Conservation (phyloP, 257 asterid genomes). For the Thymus quinquecostatus region DNA sequence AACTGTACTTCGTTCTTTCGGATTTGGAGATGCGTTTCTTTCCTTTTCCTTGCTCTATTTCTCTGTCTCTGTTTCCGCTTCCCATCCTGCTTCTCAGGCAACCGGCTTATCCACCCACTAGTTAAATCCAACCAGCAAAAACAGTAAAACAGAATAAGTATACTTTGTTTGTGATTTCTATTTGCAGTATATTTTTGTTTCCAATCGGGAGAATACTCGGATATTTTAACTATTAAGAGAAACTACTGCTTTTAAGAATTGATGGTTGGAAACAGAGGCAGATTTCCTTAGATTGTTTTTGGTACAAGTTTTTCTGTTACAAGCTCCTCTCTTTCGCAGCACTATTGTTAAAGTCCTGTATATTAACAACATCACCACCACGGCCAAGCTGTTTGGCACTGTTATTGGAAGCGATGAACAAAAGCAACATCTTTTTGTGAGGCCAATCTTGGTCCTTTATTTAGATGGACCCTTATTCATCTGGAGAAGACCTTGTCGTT, state of each 20-base stretch:
- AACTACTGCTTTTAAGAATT: slow-evolving; percentile 30
- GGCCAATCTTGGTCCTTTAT: slow-evolving; percentile 46
- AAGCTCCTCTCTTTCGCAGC: slow-evolving; percentile 65
- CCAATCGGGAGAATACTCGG: neutral
- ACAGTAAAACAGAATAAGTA: neutral
- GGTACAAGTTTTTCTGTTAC: slow-evolving; percentile 57
- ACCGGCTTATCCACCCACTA: slow-evolving; percentile 16
- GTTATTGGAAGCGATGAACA: slow-evolving; percentile 48
- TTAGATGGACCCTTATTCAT: slow-evolving; percentile 81
- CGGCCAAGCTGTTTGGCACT: slow-evolving; percentile 50
- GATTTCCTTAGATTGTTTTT: slow-evolving; percentile 41
- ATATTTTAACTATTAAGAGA: slow-evolving; percentile 1
- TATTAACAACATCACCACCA: slow-evolving; percentile 35
- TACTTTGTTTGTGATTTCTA: neutral
- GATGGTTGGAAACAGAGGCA: slow-evolving; percentile 43
- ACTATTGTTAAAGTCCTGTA: slow-evolving; percentile 57
- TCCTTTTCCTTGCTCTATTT: slow-evolving; percentile 26
- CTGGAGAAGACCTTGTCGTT: slow-evolving; percentile 81
- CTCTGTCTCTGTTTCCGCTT: slow-evolving; percentile 34
- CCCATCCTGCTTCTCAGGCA: slow-evolving; percentile 37
- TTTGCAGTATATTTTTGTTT: neutral
- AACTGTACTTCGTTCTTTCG: slow-evolving; percentile 33
- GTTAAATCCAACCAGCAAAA: slow-evolving; percentile 19
- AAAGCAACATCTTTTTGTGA: slow-evolving; percentile 47
- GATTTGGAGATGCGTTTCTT: slow-evolving; percentile 45